Evolutionary conservation across 148 eudicot genomes (phyloP).

Genomic region (Nyssa sinensis): DNA sequence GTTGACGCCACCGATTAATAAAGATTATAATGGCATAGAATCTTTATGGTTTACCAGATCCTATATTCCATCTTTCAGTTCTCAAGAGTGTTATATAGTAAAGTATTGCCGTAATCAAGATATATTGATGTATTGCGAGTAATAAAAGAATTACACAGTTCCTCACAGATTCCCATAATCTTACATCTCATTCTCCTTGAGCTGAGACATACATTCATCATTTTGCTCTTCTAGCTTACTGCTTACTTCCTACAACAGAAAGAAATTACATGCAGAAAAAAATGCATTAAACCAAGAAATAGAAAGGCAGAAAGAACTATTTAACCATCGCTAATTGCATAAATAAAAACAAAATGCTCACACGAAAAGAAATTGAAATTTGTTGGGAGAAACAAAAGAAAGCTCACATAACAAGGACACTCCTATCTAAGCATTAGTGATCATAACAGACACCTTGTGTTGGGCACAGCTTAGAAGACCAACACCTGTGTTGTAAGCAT

Average conservation of each 20-base stretch:
- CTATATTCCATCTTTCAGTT: too few species aligned
- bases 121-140: background rate
- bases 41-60: too few species aligned
- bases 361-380: background rate
- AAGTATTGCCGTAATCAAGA: background rate
- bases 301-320: background rate
- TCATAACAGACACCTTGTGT: background rate
- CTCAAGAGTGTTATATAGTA: background rate
- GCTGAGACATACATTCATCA: constrained; percentile 79
- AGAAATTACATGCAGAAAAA: background rate
- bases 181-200: constrained; percentile 95
- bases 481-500: too few species aligned
- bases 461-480: background rate
- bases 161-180: constrained; percentile 23
- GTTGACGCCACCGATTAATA: too few species aligned
- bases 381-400: background rate
- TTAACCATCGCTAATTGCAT: background rate
- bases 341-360: background rate
- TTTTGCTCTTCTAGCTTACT: constrained; percentile 88
- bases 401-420: background rate
- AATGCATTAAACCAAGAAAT: background rate
- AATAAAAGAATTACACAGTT: constrained; percentile 1
- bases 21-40: too few species aligned
- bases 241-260: constrained; percentile 71
- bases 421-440: background rate